Conservation (phyloP, 495 filamentous ascomycete genomes). For the Glonium stellatum region DNA sequence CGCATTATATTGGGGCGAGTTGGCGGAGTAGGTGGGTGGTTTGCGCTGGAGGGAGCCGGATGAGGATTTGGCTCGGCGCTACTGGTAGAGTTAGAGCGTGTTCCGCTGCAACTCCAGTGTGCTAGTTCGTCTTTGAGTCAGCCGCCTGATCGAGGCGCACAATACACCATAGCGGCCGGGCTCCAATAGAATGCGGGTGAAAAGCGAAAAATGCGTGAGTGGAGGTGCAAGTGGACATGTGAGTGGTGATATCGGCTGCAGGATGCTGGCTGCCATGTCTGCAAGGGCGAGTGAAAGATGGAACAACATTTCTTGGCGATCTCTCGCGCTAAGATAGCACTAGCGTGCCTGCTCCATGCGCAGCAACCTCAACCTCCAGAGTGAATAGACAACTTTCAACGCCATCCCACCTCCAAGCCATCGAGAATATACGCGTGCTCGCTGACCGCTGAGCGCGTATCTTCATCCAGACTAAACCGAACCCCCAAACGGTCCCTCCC, state of each 20-base stretch:
- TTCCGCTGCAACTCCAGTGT: too few species aligned
- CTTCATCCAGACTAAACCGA: conserved; percentile 1
- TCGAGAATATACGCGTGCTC: conserved; percentile 1
- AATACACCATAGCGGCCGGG: neutral
- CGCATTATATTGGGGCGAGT: neutral
- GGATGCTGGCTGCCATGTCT: neutral
- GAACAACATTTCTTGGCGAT: neutral
- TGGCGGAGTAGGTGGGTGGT: neutral
- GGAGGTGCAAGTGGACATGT: neutral
- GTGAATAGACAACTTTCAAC: neutral
- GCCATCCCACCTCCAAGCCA: conserved; percentile 1
- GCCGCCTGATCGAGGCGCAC: neutral
- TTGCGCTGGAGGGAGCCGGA: neutral
- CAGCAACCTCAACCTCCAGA: neutral
- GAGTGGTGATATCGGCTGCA: neutral
- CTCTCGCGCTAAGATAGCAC: neutral
- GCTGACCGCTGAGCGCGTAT: conserved; percentile 1
- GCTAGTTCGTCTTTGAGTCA: neutral
- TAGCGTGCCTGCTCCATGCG: conserved; percentile 1
- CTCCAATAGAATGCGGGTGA: too few species aligned
- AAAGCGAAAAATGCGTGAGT: too few species aligned
- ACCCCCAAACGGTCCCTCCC: conserved; percentile 1
- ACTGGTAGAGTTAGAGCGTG: neutral
- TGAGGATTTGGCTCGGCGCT: neutral
- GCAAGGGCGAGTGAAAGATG: neutral